phyloP scores from a whole-genome alignment of 2,329 filamentous ascomycete species.

The Colletotrichum echinochloae region DNA sequence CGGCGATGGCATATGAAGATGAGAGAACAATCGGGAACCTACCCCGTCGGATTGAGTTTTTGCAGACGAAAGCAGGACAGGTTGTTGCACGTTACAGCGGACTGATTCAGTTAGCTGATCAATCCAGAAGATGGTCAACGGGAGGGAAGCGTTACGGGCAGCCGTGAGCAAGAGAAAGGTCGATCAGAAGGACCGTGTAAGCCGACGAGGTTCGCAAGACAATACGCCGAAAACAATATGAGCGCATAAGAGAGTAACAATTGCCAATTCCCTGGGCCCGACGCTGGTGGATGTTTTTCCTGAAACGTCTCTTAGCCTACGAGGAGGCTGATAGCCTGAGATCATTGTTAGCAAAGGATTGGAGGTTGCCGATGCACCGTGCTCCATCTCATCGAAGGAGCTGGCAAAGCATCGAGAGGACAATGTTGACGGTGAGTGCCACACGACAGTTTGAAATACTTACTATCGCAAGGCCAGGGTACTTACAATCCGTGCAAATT shows the following conservation, averaged over 20 bases:
- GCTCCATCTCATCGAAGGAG: too few relatives aligned
- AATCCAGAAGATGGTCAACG: background rate
- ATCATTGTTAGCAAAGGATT: too few relatives aligned
- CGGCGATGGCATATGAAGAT: background rate
- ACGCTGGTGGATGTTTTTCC: too few relatives aligned
- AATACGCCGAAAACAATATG: background rate
- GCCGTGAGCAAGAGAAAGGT: background rate
- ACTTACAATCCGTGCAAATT: background rate
- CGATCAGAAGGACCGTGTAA: background rate
- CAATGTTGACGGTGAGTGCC: too few relatives aligned
- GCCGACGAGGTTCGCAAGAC: background rate
- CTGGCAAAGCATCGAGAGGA: too few relatives aligned
- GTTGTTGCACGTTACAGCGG: background rate
- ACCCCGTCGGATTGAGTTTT: background rate
- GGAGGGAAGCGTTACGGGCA: background rate
- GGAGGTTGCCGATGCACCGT: too few relatives aligned
- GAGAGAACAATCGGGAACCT: background rate
- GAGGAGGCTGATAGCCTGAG: too few relatives aligned
- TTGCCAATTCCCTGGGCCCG: too few relatives aligned
- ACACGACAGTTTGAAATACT: background rate
- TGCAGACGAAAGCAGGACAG: background rate
- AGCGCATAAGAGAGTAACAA: background rate
- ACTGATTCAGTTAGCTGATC: background rate
- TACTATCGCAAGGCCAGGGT: background rate
- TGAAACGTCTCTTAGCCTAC: too few relatives aligned